A percentile compares a stretch with the other conserved stretches of the same genome.
phyloP scores from a whole-genome alignment of 106 monocot genomes.

The Phalaenopsis aphrodite region DNA sequence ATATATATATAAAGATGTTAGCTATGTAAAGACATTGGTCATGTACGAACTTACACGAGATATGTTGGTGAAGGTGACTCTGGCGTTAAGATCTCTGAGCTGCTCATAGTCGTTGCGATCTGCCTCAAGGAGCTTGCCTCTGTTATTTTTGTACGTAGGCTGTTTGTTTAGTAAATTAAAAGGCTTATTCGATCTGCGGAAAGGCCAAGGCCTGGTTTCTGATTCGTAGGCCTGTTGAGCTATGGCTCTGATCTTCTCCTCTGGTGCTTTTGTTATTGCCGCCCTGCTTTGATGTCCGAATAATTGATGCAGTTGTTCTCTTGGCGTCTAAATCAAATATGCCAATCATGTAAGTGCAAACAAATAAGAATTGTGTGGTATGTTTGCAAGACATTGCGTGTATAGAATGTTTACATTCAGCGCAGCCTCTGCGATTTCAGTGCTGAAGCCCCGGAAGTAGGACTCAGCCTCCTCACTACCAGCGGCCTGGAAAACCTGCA shows the following conservation, averaged over 20 bases:
- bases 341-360: no score
- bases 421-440: conserved; percentile 45
- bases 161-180: conserved; percentile 41
- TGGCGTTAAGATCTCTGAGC: conserved; percentile 38
- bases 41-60: conserved; percentile 12
- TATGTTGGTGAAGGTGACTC: conserved; percentile 48
- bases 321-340: conserved; percentile 16
- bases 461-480: conserved; percentile 33
- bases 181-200: conserved; percentile 18
- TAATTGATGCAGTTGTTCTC: conserved; percentile 28
- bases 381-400: no score
- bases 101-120: conserved; percentile 33
- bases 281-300: conserved; percentile 36
- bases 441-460: conserved; percentile 36
- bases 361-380: no score
- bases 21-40: no score
- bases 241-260: conserved; percentile 48
- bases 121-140: conserved; percentile 38
- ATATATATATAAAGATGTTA: no score
- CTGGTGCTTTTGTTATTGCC: conserved; percentile 32
- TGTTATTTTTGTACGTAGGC: conserved; percentile 31
- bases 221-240: conserved; percentile 4
- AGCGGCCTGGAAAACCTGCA: conserved; percentile 32
- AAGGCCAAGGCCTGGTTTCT: conserved; percentile 14
- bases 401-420: conserved; percentile 31